Base-by-base conservation (phyloP, 2,329 filamentous ascomycete genomes). In the Coniochaeta prunicola region DNA sequence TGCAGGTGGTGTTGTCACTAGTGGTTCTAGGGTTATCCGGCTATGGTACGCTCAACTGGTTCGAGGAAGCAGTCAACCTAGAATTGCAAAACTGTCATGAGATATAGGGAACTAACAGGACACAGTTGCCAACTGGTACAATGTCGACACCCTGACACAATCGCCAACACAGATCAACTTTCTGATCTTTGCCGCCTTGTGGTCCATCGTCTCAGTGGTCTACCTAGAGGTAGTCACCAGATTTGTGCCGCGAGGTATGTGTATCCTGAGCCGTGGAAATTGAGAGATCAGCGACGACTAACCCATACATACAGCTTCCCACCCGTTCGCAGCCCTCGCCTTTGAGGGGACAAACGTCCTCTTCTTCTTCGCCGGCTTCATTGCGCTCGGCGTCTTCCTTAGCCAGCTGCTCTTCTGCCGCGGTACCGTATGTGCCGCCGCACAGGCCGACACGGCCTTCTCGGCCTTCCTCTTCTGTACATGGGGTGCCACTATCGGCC, bases 51-150 rank as follows among this genome's bases (percentile, higher is more conserved):
- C 15, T 48, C 24, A 4, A 2, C 31, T 36, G 24, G 12, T 42
- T 42, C 45, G 2, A 10, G 13, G 53, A n/a, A 54, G 50, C 26
- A 31, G 50, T 26, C 24, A 15, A 45, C 26, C 36, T 6, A 9
- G 45, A 50, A 50, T 17, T 13, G 33, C 38, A 31, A 17, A 9
- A 45, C n/a, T 21, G 26, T 50, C 12, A 17, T n/a, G 45, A 30
- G 26, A 26, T 56, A 57, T 56, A 7, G 30, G 60, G 59, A 55
- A 67, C 64, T 67, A 55, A 66, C 58, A 19, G 50, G 24, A 30
- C 42, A 60, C 58, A 87, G 84, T 87, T 59, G 75, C 80, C 63
- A 76, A 86, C 70, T 86, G 82, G 80, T 86, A 84, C 69, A 76
- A 80, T 68, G 73, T 71, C 60, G 74, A 83, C 65, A 87, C 81